Percentiles rank a stretch among this genome's conserved stretches.
These are phyloP conservation scores for Phytophthora lateralis DNA, from an alignment of 352 stramenopile species.

Conservation along the genomic window DNA sequence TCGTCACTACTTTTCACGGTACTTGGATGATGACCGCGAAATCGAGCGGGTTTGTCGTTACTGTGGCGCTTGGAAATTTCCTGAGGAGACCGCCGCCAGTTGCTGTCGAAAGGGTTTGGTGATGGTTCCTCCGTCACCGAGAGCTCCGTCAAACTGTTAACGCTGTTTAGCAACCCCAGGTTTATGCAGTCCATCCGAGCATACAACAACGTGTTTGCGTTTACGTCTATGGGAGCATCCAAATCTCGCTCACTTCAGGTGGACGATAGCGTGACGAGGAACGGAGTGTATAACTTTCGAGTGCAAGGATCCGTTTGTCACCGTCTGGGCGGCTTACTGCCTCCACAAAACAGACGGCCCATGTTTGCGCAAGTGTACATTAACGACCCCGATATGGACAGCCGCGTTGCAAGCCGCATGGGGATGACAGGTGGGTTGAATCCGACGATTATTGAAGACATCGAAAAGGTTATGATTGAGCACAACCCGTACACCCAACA, in stretches of 20 bases:
- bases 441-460: not conserved
- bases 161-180: no score
- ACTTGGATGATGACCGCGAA: no score
- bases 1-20: no score
- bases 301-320: constrained; percentile 7
- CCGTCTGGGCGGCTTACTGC: not conserved
- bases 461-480: constrained; percentile 3
- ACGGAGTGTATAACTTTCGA: constrained; percentile 6
- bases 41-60: no score
- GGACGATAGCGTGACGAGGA: constrained; percentile 1
- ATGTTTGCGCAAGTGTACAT: constrained; percentile 26
- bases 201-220: constrained; percentile 24
- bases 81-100: no score
- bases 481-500: constrained; percentile 10
- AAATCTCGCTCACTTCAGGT: not conserved
- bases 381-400: constrained; percentile 1
- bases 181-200: constrained; percentile 9
- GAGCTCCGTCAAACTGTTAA: no score
- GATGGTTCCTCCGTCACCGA: no score
- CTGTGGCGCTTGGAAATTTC: no score
- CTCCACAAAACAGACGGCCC: not conserved
- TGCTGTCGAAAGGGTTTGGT: no score
- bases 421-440: not conserved
- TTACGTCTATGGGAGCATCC: constrained; percentile 11
- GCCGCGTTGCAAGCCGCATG: not conserved